These are phyloP conservation scores for Arthroderma sp. DNA, from an alignment of 2,329 filamentous ascomycete species.

Conservation along the genomic window DNA sequence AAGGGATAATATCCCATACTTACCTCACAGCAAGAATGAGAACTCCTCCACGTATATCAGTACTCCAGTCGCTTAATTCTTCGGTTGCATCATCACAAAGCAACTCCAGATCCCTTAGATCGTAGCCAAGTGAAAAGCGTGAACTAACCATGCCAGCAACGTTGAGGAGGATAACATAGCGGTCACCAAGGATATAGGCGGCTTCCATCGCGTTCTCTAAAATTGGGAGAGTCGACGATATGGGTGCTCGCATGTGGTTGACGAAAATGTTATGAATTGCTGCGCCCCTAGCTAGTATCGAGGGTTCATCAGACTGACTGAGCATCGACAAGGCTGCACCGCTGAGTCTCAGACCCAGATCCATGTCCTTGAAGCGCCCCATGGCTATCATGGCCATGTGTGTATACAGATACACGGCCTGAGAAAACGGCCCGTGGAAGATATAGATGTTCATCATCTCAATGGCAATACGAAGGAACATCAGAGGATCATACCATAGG, in stretches of 20 bases:
- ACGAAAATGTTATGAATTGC: conserved; percentile 47
- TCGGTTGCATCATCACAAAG: conserved; percentile 45
- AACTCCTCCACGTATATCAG: conserved; percentile 46
- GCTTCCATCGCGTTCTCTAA: conserved; percentile 44
- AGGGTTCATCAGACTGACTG: conserved; percentile 38
- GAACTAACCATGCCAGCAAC: conserved; percentile 46
- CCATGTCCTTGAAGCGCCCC: conserved; percentile 44
- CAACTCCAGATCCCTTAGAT: conserved; percentile 44
- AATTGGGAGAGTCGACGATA: conserved; percentile 38
- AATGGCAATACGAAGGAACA: conserved; percentile 48
- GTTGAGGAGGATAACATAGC: conserved; percentile 44
- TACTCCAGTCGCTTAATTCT: conserved; percentile 44
- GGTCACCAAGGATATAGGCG: conserved; percentile 45
- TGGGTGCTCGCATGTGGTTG: conserved; percentile 44
- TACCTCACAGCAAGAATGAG: conserved; percentile 39
- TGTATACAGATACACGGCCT: conserved; percentile 45
- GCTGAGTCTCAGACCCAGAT: conserved; percentile 41
- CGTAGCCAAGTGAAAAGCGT: conserved; percentile 43
- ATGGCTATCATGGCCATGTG: conserved; percentile 44
- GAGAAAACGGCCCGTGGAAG: conserved; percentile 41
- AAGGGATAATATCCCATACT: conserved; percentile 8
- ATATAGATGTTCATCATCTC: conserved; percentile 45
- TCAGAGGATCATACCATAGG: conserved; percentile 46
- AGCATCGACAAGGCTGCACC: conserved; percentile 41
- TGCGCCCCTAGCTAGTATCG: conserved; percentile 42